Conservation (phyloP, 2,329 filamentous ascomycete genomes). For the Trichoderma gracile region DNA sequence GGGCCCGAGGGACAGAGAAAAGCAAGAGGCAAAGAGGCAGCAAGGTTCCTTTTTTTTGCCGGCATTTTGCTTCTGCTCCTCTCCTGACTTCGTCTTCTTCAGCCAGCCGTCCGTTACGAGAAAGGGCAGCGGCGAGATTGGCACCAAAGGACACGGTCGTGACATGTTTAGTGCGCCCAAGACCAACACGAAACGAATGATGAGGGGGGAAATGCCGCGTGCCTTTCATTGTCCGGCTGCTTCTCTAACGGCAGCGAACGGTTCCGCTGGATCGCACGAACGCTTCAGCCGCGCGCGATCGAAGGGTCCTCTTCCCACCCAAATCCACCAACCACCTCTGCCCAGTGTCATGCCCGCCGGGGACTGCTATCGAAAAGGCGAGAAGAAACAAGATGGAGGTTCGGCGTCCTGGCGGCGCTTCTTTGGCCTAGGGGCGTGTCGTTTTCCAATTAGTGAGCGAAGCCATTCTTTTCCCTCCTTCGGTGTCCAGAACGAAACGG, state of each 20-base stretch:
- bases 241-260: constrained; percentile 5
- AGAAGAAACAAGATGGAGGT: not conserved
- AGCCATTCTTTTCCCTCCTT: constrained; percentile 12
- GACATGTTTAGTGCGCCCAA: not conserved
- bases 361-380: constrained; percentile 21
- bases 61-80: no score
- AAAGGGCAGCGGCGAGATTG: not conserved
- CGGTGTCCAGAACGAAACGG: constrained; percentile 24
- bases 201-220: constrained; percentile 23
- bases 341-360: constrained; percentile 23
- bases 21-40: not conserved
- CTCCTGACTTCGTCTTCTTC: not conserved
- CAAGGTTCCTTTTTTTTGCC: no score
- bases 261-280: constrained; percentile 20
- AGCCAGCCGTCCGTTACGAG: not conserved
- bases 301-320: not conserved
- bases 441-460: constrained; percentile 16
- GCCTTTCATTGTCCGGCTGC: constrained; percentile 6
- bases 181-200: not conserved
- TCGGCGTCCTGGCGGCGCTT: constrained; percentile 19
- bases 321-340: constrained; percentile 20
- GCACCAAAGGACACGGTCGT: not conserved
- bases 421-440: constrained; percentile 7
- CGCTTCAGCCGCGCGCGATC: constrained; percentile 23
- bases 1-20: not conserved